Percentiles rank a stretch among this genome's conserved stretches.
These are phyloP conservation scores for Fagopyrum homotropicum DNA, from an alignment of 148 eudicot species.

Conservation along the genomic window DNA sequence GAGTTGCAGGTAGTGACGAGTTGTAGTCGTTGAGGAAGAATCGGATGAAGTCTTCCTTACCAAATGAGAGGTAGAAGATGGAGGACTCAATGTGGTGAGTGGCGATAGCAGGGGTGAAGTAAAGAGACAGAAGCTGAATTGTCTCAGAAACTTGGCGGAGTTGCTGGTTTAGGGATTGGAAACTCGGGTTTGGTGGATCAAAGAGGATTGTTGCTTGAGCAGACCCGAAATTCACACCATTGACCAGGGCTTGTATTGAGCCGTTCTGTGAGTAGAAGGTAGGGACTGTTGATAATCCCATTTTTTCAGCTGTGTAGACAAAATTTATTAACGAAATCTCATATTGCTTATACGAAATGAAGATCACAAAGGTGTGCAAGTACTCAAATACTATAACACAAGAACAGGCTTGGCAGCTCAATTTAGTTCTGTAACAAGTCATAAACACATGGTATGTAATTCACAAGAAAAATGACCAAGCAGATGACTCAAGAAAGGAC, in stretches of 20 bases:
- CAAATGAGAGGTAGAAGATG: constrained; percentile 58
- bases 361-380: not conserved
- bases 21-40: constrained; percentile 25
- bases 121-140: constrained; percentile 45
- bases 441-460: not conserved
- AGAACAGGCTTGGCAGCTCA: not conserved
- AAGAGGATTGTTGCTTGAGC: constrained; percentile 39
- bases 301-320: constrained; percentile 37
- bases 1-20: not conserved
- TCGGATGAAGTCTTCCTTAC: constrained; percentile 53
- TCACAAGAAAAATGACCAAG: not conserved
- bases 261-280: constrained; percentile 60
- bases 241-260: constrained; percentile 31
- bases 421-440: not conserved
- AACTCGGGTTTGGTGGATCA: constrained; percentile 21
- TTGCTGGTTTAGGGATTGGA: constrained; percentile 59
- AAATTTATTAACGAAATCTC: not conserved
- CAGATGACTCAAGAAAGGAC: not conserved
- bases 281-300: constrained; percentile 35
- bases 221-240: constrained; percentile 52
- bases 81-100: constrained; percentile 33
- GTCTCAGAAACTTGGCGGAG: constrained; percentile 50
- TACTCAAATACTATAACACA: not conserved
- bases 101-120: constrained; percentile 34
- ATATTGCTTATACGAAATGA: not conserved